Evolutionary conservation across 768 basidiomycete genomes (phyloP).

Genomic region (Cystobasidium onofrii): DNA sequence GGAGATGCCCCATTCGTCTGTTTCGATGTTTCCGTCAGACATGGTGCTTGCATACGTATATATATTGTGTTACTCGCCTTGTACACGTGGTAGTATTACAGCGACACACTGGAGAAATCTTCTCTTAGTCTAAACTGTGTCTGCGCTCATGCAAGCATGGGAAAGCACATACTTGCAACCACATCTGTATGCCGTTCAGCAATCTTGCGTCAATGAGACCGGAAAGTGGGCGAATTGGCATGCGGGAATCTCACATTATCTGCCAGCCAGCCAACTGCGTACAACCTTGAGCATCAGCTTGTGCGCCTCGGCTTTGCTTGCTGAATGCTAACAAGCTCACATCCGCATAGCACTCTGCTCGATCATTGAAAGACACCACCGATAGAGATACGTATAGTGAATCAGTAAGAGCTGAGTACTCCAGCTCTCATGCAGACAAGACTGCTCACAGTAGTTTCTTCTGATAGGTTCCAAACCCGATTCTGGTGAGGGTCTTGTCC

Average conservation of each 20-base stretch:
- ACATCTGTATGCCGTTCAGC: constrained; percentile 59
- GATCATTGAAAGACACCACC: constrained; percentile 47
- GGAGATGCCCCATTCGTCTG: constrained; percentile 65
- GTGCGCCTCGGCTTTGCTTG: neutral
- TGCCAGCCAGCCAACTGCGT: constrained; percentile 70
- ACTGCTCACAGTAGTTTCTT: constrained; percentile 52
- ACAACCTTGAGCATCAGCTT: constrained; percentile 18
- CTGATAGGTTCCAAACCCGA: constrained; percentile 49
- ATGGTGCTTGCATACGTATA: too few species aligned
- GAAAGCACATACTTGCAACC: constrained; percentile 63
- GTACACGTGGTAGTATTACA: constrained; percentile 91
- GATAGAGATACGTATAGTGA: neutral
- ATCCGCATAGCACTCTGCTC: constrained; percentile 67
- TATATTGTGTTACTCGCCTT: constrained; percentile 45
- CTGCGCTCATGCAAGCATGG: too few species aligned
- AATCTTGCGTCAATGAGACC: neutral
- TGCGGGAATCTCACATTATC: constrained; percentile 62
- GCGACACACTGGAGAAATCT: constrained; percentile 56
- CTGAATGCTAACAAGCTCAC: constrained; percentile 50
- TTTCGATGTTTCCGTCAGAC: too few species aligned
- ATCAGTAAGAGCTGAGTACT: neutral
- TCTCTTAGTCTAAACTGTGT: too few species aligned
- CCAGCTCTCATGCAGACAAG: neutral
- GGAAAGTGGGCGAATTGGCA: constrained; percentile 4
- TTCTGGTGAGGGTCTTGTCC: constrained; percentile 78